phyloP scores from a whole-genome alignment of 257 asterid species.

The Gentiana macrophylla region DNA sequence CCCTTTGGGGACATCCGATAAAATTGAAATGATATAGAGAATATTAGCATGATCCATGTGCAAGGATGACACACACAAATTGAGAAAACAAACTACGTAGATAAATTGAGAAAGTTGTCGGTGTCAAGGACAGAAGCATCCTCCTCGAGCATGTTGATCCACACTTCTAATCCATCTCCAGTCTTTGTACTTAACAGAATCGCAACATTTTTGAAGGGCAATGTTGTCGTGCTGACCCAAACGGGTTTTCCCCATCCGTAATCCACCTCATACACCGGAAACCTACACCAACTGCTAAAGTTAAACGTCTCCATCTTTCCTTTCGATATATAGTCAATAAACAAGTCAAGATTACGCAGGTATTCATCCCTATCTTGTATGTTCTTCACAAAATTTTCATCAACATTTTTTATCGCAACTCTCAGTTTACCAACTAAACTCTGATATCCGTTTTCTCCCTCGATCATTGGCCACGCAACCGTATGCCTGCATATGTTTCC shows the following conservation, averaged over 20 bases:
- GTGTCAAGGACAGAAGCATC: slow-evolving; percentile 4
- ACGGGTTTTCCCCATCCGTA: slow-evolving; percentile 40
- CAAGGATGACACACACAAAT: too few species aligned
- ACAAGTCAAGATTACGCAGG: neutral
- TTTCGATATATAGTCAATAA: neutral
- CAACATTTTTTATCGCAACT: slow-evolving; percentile 17
- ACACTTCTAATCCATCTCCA: slow-evolving; percentile 46
- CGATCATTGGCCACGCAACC: slow-evolving; percentile 7
- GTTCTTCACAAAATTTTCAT: slow-evolving; percentile 14
- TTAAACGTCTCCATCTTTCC: slow-evolving; percentile 15
- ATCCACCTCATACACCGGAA: slow-evolving; percentile 42
- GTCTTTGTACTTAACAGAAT: slow-evolving; percentile 23
- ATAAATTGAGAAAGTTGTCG: too few species aligned
- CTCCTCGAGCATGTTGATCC: slow-evolving; percentile 27
- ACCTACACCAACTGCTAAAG: slow-evolving; percentile 42
- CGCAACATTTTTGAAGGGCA: slow-evolving; percentile 19
- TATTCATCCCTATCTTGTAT: slow-evolving; percentile 10
- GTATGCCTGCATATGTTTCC: slow-evolving; percentile 20
- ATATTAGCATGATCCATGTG: too few species aligned
- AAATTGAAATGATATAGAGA: too few species aligned
- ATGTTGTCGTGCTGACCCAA: slow-evolving; percentile 25
- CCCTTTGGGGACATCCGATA: too few species aligned
- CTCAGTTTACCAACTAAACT: slow-evolving; percentile 22
- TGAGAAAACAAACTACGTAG: too few species aligned
- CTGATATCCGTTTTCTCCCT: neutral